Percentiles rank a stretch among this genome's conserved stretches.
Evolutionary conservation across 768 basidiomycete genomes (phyloP).

Genomic region (Mrakia blollopis): DNA sequence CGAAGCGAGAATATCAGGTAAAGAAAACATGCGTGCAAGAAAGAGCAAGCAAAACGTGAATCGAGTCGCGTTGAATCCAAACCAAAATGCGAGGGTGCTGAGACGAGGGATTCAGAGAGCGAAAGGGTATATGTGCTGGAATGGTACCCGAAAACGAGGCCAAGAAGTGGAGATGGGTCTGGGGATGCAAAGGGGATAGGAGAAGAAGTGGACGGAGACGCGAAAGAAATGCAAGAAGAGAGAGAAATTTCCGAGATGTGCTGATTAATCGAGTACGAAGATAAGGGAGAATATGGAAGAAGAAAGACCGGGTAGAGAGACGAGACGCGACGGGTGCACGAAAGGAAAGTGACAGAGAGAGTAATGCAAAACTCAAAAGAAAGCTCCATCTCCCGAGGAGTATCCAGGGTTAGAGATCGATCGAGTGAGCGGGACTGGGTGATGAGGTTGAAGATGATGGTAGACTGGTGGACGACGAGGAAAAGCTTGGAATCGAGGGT

Average conservation of each 20-base stretch:
- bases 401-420: constrained; percentile 4
- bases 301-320: not conserved
- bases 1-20: no score
- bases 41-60: no score
- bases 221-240: no score
- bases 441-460: not conserved
- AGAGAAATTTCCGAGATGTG: not conserved
- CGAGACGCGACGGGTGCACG: not conserved
- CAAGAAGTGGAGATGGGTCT: no score
- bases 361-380: not conserved
- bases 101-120: no score
- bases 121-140: no score
- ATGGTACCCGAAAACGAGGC: no score
- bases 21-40: no score
- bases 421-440: not conserved
- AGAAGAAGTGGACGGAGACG: no score
- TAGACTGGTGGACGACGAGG: not conserved
- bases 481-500: not conserved
- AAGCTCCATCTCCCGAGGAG: not conserved
- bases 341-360: not conserved
- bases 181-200: no score
- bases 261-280: not conserved
- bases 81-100: no score
- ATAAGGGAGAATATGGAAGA: not conserved
- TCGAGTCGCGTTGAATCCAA: no score